Conservation (phyloP, 108 stramenopile genomes). For the Cyclotella baltica region DNA sequence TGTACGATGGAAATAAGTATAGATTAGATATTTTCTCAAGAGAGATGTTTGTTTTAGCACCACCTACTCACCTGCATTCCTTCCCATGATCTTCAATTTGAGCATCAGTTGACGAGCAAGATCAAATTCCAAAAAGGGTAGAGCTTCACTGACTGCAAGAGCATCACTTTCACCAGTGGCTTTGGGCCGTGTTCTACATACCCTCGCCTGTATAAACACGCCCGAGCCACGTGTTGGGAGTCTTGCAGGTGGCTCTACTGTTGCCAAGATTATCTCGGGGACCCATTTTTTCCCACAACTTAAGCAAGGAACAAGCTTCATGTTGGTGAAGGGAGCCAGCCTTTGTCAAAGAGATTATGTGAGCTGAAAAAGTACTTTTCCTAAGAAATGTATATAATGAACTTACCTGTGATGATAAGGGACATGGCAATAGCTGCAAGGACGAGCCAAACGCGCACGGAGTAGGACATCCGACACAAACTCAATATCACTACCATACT, state of each 20-base stretch:
- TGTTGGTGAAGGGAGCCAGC: slow-evolving; percentile 93
- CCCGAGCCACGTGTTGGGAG: slow-evolving; percentile 92
- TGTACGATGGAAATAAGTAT: too few species aligned
- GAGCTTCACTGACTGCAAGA: slow-evolving; percentile 90
- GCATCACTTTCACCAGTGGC: slow-evolving; percentile 89
- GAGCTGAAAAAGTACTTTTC: background rate
- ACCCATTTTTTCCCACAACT: slow-evolving; percentile 98
- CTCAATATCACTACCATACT: slow-evolving; percentile 33
- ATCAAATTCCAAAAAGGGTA: slow-evolving; percentile 96
- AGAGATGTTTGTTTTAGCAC: too few species aligned
- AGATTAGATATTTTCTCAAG: too few species aligned
- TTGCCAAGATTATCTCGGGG: slow-evolving; percentile 82
- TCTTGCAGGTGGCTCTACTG: slow-evolving; percentile 75
- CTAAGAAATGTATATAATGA: background rate
- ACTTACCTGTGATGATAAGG: slow-evolving; percentile 88
- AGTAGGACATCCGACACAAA: slow-evolving; percentile 55
- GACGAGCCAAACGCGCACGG: slow-evolving; percentile 70
- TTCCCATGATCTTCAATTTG: slow-evolving; percentile 92
- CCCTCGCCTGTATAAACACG: slow-evolving; percentile 93
- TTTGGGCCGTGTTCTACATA: slow-evolving; percentile 88
- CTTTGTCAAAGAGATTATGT: slow-evolving; percentile 8
- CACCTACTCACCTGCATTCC: slow-evolving; percentile 69
- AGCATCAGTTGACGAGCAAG: slow-evolving; percentile 96
- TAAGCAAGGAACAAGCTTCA: slow-evolving; percentile 95
- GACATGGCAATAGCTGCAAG: slow-evolving; percentile 95